These are phyloP conservation scores for Nannizziopsis arthrosporioides DNA, from an alignment of 2,329 filamentous ascomycete genomes.

Conservation along the genomic window DNA sequence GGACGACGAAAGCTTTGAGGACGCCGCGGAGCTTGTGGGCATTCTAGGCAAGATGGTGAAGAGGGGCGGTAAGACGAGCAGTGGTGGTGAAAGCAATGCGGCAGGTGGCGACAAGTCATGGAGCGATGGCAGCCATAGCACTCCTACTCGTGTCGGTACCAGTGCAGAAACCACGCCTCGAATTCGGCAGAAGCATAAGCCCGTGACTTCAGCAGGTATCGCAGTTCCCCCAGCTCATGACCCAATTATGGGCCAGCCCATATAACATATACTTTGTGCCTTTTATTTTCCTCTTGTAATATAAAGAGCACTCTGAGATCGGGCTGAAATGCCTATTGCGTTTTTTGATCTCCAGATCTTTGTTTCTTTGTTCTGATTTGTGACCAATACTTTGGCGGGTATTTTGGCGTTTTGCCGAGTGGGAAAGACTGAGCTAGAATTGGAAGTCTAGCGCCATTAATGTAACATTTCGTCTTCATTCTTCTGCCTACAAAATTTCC, in stretches of 20 bases:
- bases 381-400: too few relatives aligned
- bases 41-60: slow-evolving; percentile 83
- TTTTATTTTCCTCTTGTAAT: not conserved
- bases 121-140: slow-evolving; percentile 25
- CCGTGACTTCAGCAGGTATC: not conserved
- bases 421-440: too few relatives aligned
- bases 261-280: not conserved
- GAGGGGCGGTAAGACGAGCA: slow-evolving; percentile 43
- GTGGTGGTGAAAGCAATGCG: slow-evolving; percentile 24
- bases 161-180: slow-evolving; percentile 10
- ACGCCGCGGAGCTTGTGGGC: slow-evolving; percentile 77
- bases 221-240: not conserved
- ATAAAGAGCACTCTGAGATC: not conserved
- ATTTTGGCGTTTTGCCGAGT: too few relatives aligned
- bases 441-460: too few relatives aligned
- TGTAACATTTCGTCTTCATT: too few relatives aligned
- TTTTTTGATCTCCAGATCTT: too few relatives aligned
- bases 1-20: slow-evolving; percentile 89
- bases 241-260: slow-evolving; percentile 4
- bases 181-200: slow-evolving; percentile 12
- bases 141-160: slow-evolving; percentile 14
- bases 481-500: too few relatives aligned
- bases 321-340: too few relatives aligned
- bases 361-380: too few relatives aligned
- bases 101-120: slow-evolving; percentile 22